Evolutionary conservation across 2,329 filamentous ascomycete genomes (phyloP), one percentile per base, ranked within the genome.

Genomic region (Claviceps spartinae): DNA sequence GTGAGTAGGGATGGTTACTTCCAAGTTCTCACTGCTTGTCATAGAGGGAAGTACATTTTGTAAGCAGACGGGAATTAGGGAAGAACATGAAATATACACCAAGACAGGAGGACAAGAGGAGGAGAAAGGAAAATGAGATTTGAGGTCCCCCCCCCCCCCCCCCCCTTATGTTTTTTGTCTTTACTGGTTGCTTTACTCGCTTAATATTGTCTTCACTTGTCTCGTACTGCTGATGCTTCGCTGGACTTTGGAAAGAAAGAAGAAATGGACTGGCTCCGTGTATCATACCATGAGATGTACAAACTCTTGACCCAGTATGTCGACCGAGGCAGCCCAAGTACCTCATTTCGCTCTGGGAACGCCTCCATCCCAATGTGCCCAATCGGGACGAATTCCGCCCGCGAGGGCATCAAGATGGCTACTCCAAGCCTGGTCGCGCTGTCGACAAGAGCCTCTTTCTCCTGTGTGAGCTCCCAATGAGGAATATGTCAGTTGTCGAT

Each of bases 301-400:
- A 72, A 62, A 6, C 63, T 64, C 49, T 68, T 67, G 34, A 71
- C 58, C 69, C 69, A 72, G 37, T 67, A 59, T 4, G 65, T 66
- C 13, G 57, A 60, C 14, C 58, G 54, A 18, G 63, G 62, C 37
- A 70, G 60, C 22, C 59, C 61, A 40, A 70, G 60, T 47, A 60
- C 51, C 38, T 49, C 52, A 52, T 70, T 62, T 13, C 63, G 58
- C 2, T 64, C 60, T 2, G 63, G 57, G 20, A 64, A 62, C 18
- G 61, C 47, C 44, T 69, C 66, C 3, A 72, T 59, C 7, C 65
- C 66, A 18, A 70, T 61, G 58, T 72, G 70, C 11, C 70, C 69
- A 48, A 72, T 61, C n/a, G 70, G 69, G 5, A 60, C 52, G 57
- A 71, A 45, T 24, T 45, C 24, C 20, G 7, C 7, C 5, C 9